Conservation (phyloP, 352 stramenopile species). For the Elongisporangium anandrum region DNA sequence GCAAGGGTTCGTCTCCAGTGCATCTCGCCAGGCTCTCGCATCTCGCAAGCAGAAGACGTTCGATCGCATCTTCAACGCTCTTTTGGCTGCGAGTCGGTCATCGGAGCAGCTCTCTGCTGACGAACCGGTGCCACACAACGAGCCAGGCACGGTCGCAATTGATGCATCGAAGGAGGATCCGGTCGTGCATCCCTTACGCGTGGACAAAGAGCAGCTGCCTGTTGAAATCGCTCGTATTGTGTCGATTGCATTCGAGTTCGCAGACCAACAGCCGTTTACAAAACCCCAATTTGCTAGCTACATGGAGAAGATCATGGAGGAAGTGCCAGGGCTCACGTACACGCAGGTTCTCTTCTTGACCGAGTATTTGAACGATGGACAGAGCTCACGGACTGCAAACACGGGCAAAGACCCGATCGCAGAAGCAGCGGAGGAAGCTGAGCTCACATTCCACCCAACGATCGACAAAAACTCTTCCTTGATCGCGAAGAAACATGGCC, state of each 20-base stretch:
- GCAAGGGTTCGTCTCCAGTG: conserved; percentile 55
- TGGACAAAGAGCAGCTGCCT: conserved; percentile 44
- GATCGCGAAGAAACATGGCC: conserved; percentile 60
- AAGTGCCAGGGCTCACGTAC: conserved; percentile 62
- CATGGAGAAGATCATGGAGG: conserved; percentile 62
- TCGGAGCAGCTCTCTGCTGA: neutral
- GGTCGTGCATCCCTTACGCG: conserved; percentile 21
- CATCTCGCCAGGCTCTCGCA: conserved; percentile 50
- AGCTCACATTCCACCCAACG: conserved; percentile 63
- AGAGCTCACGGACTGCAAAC: conserved; percentile 18
- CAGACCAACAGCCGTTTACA: conserved; percentile 39
- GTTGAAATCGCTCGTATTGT: conserved; percentile 50
- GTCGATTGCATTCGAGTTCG: conserved; percentile 63
- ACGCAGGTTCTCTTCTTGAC: conserved; percentile 71
- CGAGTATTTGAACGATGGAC: conserved; percentile 40
- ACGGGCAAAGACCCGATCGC: conserved; percentile 7
- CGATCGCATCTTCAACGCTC: conserved; percentile 40
- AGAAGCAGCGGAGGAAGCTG: conserved; percentile 23
- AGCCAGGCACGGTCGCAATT: neutral
- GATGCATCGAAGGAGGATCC: neutral
- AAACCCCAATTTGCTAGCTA: conserved; percentile 30
- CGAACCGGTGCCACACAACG: neutral
- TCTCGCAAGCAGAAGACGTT: conserved; percentile 58
- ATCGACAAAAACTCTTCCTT: conserved; percentile 70
- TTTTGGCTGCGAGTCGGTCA: conserved; percentile 16